Conservation (phyloP, 2,329 filamentous ascomycete species). For the Aureobasidium lini region DNA sequence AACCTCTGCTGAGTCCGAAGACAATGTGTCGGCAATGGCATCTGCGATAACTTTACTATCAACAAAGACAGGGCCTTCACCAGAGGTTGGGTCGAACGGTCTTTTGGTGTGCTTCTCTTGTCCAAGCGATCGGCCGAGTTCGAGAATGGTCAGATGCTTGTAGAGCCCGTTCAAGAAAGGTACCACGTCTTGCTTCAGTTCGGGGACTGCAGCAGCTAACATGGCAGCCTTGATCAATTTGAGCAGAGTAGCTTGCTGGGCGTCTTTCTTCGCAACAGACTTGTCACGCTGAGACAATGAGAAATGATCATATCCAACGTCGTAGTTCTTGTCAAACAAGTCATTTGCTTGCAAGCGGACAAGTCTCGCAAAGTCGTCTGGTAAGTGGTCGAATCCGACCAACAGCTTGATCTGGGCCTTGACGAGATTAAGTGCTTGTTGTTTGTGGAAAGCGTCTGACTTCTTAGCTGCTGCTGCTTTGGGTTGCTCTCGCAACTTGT, state of each 20-base stretch:
- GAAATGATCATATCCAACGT: slow-evolving; percentile 62
- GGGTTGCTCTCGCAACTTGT: slow-evolving; percentile 74
- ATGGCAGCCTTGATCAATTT: slow-evolving; percentile 85
- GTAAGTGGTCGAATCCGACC: slow-evolving; percentile 78
- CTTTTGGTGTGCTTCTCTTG: slow-evolving; percentile 68
- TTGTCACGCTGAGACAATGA: slow-evolving; percentile 70
- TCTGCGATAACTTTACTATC: slow-evolving; percentile 84
- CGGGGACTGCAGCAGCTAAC: slow-evolving; percentile 73
- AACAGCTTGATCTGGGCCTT: slow-evolving; percentile 84
- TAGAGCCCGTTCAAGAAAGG: slow-evolving; percentile 73
- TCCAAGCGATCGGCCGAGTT: slow-evolving; percentile 78
- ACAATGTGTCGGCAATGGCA: slow-evolving; percentile 80
- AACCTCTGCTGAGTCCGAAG: slow-evolving; percentile 73
- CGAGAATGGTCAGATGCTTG: slow-evolving; percentile 82
- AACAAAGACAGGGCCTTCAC: slow-evolving; percentile 79
- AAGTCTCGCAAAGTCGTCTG: slow-evolving; percentile 78
- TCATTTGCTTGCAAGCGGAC: slow-evolving; percentile 88
- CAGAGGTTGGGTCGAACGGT: slow-evolving; percentile 74
- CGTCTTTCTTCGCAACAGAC: slow-evolving; percentile 79
- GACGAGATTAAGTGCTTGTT: slow-evolving; percentile 81
- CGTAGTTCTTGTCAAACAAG: slow-evolving; percentile 62
- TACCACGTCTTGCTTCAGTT: slow-evolving; percentile 69
- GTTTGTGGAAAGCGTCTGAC: slow-evolving; percentile 82
- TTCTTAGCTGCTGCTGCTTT: slow-evolving; percentile 55
- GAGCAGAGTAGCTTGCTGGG: slow-evolving; percentile 74